Base-by-base conservation (phyloP, 176 grass and related monocot species). In the Triticum urartu region DNA sequence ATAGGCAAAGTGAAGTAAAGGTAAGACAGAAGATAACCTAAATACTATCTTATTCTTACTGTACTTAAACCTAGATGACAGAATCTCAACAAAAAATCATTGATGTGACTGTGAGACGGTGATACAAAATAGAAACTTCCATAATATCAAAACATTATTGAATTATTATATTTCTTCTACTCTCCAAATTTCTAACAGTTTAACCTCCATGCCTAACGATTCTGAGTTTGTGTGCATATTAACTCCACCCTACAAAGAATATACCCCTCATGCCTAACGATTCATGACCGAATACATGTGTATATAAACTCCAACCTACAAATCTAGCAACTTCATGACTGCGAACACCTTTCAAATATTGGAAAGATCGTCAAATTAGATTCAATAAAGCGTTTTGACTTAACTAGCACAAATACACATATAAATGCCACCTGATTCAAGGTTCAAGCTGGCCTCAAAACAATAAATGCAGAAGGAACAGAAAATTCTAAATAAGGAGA, bases 1-100 rank as follows among this genome's bases (percentile, higher is more conserved):
- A 78, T 64, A 92, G 72, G 81, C 82, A 22, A 82, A 54, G 54
- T 87, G 7, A 73, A 73, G 1, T 12, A 65, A 79, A 73, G 7
- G 42, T 91, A 36, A 87, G 79, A 83, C 24, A 33, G 9, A 34
- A 68, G n/a, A n/a, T 8, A 80, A 34, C 45, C 6, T 20, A 35
- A 11, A 72, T 14, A 62, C 5, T 83, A 83, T 17, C 21, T 2
- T 17, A 68, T 15, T 43, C 10, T 2, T 17, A 68, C 7, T 58
- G 50, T 36, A 81, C 22, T 47, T 72, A 72, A 38, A 33, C 22
- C 9, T 15, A 45, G 59, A 39, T 33, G 15, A 59, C 22, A 79
- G 18, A 73, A 83, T 64, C 25, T 28, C 40, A 76, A 68, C 1
- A 4, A 40, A 13, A 77, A 72, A 30, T 26, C 7, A 59, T 20